Evolutionary conservation across 495 filamentous ascomycete genomes (phyloP), one percentile per base, ranked within the genome.

Genomic region (Penicillium mononematosum): DNA sequence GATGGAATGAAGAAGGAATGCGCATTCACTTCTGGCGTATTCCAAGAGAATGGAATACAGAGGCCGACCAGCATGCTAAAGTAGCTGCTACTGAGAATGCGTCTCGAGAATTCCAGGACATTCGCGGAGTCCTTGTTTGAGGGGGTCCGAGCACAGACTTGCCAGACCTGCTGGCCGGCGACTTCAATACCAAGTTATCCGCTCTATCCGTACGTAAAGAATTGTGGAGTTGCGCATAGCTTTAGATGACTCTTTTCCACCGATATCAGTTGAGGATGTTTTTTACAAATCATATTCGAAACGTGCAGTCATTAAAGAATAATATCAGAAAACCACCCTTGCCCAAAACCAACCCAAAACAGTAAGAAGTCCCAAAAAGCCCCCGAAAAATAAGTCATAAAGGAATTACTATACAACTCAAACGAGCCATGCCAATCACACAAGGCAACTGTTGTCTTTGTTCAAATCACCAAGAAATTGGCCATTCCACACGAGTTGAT

Each of bases 1-100:
- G 38, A 22, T 70, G 58, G 31, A 11, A 39, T 11, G 55, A 66
- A 2, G 0, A 29, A 0, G 68, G 71, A 0, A 17, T 73, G 44
- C n/a, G 55, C 19, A 58, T 78, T 41, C 27, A 65, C 17, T 68
- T 78, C 55, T 78, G 72, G 72, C 61, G 52, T 56, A 22, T 36
- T 19, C 16, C 46, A 20, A 34, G 46, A 14, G 46, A 17, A 19
- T 32, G 16, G 46, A 34, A 36, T 17, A 22, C 29, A 17, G n/a
- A 32, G 14, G 27, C 46, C 3, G 17, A 49, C 17, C 7, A 3
- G 4, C 29, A 22, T 34, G 29, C 27, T n/a, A 49, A 49, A 34
- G 29, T 34, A 34, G 46, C 42, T 44, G 42, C 42, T 14, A 9
- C 6, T 39, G 2, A 17, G n/a, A 5, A 0, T 39, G 36, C 16